Percentiles rank a stretch among this genome's conserved stretches.
Evolutionary conservation across 345 rosid species (phyloP).

Genomic region (Streptanthus diversifolius): DNA sequence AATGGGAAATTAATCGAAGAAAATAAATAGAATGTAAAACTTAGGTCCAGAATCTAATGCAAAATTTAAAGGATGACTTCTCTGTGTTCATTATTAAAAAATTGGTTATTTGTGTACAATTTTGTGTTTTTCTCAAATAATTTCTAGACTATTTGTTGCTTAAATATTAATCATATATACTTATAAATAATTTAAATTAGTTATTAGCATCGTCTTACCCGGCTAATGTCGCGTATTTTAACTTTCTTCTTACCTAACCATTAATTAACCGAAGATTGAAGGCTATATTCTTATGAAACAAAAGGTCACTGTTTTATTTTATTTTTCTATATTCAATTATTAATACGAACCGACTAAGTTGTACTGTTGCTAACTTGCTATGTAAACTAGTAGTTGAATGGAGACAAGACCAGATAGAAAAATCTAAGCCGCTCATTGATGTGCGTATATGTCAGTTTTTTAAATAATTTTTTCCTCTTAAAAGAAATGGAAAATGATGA

Average conservation of each 20-base stretch:
- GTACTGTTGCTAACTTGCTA: slow-evolving; percentile 21
- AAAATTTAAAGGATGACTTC: not conserved
- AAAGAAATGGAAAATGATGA: slow-evolving; percentile 14
- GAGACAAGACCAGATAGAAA: slow-evolving; percentile 7
- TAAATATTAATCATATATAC: not conserved
- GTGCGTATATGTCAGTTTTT: not conserved
- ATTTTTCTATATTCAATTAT: not conserved
- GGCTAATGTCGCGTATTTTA: not conserved
- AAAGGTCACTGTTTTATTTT: not conserved
- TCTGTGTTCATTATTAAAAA: not conserved
- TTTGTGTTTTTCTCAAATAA: not conserved
- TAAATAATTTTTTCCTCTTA: not conserved
- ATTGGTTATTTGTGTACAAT: not conserved
- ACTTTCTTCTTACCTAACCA: not conserved
- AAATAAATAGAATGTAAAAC: not conserved
- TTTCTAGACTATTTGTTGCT: not conserved
- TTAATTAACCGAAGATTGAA: slow-evolving; percentile 15
- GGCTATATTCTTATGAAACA: not conserved
- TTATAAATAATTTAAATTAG: not conserved
- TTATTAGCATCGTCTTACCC: slow-evolving; percentile 15
- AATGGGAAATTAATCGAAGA: not conserved
- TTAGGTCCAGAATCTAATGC: not conserved
- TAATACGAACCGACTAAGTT: slow-evolving; percentile 21
- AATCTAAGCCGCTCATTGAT: slow-evolving; percentile 23
- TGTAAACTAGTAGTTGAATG: slow-evolving; percentile 26